phyloP scores from a whole-genome alignment of 257 asterid species.

The Ligustrum vulgare region DNA sequence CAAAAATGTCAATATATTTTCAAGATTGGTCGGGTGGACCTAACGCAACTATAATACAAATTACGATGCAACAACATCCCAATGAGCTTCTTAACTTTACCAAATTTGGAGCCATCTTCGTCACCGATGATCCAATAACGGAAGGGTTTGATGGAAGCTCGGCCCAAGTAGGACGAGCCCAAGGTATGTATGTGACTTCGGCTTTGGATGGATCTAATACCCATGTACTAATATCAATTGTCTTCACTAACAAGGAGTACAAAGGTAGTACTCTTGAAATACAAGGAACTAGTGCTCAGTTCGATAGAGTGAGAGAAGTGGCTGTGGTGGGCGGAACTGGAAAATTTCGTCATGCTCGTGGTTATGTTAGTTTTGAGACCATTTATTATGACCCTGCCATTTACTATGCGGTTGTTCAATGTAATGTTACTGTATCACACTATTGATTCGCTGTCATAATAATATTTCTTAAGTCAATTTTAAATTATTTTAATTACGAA shows the following conservation, averaged over 20 bases:
- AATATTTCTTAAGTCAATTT: no score
- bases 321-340: slow-evolving; percentile 60
- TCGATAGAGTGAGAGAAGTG: slow-evolving; percentile 54
- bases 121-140: slow-evolving; percentile 49
- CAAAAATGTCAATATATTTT: slow-evolving; percentile 40
- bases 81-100: slow-evolving; percentile 33
- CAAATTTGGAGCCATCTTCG: slow-evolving; percentile 48
- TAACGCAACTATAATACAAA: slow-evolving; percentile 41
- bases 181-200: slow-evolving; percentile 50
- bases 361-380: slow-evolving; percentile 54
- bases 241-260: slow-evolving; percentile 33
- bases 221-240: slow-evolving; percentile 47
- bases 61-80: slow-evolving; percentile 21
- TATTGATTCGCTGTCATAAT: no score
- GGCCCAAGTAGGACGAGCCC: slow-evolving; percentile 39
- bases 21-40: slow-evolving; percentile 50
- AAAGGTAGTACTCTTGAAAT: slow-evolving; percentile 48
- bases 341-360: slow-evolving; percentile 53
- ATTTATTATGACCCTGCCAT: slow-evolving; percentile 30
- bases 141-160: slow-evolving; percentile 33
- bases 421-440: no score
- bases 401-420: slow-evolving; percentile 33
- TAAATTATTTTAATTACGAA: no score
- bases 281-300: slow-evolving; percentile 50
- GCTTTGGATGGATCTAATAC: slow-evolving; percentile 52